Evolutionary conservation across 208 protist species (phyloP).

Genomic region (Crithidia sp.): DNA sequence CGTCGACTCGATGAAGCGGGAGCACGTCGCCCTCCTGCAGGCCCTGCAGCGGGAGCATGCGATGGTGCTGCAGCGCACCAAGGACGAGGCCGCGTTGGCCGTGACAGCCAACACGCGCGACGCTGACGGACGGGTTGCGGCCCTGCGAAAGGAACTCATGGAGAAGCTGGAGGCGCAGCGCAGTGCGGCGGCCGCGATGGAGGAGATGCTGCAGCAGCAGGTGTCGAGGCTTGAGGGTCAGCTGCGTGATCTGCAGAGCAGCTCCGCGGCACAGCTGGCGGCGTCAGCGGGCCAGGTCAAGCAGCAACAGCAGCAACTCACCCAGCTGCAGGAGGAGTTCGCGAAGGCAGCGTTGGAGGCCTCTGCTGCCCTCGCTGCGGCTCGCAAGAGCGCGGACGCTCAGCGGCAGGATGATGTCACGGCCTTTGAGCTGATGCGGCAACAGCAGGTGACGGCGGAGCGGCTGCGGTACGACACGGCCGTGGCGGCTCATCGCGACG

Average conservation of each 20-base stretch:
- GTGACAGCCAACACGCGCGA: background rate
- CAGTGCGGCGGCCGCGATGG: conserved; percentile 13
- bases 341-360: conserved; percentile 22
- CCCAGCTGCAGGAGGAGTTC: conserved; percentile 27
- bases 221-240: conserved; percentile 27
- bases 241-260: conserved; percentile 21
- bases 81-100: conserved; percentile 4
- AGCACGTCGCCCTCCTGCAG: conserved; percentile 26
- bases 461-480: conserved; percentile 32
- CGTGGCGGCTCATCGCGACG: conserved; percentile 23
- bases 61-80: conserved; percentile 21
- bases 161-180: conserved; percentile 16
- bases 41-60: conserved; percentile 30
- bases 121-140: conserved; percentile 18
- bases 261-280: conserved; percentile 19
- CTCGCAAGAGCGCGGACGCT: conserved; percentile 19
- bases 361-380: conserved; percentile 18
- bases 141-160: conserved; percentile 8
- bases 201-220: conserved; percentile 29
- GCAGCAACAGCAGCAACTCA: conserved; percentile 24
- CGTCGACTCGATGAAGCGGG: conserved; percentile 6
- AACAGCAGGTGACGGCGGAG: conserved; percentile 27
- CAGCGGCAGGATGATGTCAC: conserved; percentile 21
- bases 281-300: conserved; percentile 7
- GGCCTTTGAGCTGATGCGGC: conserved; percentile 15